Percentiles rank a stretch among this genome's conserved stretches.
These are phyloP conservation scores for Brasenia schreberi DNA, from an alignment of 164 flowering plant genomes.

Conservation along the genomic window DNA sequence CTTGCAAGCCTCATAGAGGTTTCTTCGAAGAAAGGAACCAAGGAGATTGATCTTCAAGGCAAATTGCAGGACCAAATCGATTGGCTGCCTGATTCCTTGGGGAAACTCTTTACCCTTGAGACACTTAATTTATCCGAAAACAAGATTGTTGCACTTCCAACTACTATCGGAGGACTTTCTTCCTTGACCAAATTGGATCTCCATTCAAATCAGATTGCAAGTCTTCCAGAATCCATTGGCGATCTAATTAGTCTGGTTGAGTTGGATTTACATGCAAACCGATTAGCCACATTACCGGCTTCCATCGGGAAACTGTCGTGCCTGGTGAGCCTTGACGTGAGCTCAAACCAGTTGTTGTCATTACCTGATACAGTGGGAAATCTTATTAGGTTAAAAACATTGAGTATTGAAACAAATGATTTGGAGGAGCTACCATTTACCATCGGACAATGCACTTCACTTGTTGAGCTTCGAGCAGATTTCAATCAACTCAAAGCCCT, in stretches of 20 bases:
- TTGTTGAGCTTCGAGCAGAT: conserved; percentile 64
- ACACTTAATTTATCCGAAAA: conserved; percentile 73
- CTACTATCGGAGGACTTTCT: conserved; percentile 52
- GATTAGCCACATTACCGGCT: conserved; percentile 42
- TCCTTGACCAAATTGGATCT: conserved; percentile 53
- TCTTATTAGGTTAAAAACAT: conserved; percentile 41
- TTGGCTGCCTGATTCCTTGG: conserved; percentile 80
- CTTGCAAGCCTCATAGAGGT: conserved; percentile 73
- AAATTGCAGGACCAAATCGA: conserved; percentile 62
- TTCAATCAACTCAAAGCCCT: conserved; percentile 79
- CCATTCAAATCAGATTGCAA: conserved; percentile 43
- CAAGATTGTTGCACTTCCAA: conserved; percentile 39
- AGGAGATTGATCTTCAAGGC: conserved; percentile 42
- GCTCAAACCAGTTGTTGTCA: conserved; percentile 37
- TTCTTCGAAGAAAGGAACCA: conserved; percentile 55
- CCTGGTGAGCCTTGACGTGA: conserved; percentile 60
- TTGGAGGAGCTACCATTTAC: conserved; percentile 79
- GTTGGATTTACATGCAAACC: conserved; percentile 57
- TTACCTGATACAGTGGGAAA: conserved; percentile 66
- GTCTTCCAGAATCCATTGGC: conserved; percentile 61
- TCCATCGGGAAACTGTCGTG: conserved; percentile 35
- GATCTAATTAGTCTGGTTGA: conserved; percentile 44
- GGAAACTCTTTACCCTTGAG: conserved; percentile 50
- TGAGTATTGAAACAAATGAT: conserved; percentile 59
- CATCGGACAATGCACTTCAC: conserved; percentile 57